These are phyloP conservation scores for Aphanomyces cochlioides DNA, from an alignment of 352 stramenopile genomes.

Conservation along the genomic window DNA sequence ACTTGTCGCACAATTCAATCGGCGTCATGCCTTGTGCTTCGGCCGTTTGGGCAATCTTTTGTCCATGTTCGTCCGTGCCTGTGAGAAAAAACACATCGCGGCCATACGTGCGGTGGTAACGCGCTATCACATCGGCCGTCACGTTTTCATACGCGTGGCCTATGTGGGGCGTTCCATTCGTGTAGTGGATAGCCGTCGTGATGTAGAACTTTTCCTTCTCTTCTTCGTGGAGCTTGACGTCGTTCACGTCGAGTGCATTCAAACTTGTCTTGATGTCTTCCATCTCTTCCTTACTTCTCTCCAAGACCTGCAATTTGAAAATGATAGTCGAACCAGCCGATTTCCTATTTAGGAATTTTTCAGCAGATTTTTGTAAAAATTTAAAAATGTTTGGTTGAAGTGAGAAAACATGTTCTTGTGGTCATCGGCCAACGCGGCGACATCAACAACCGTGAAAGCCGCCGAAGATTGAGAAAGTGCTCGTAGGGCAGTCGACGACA, in stretches of 20 bases:
- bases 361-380: no score
- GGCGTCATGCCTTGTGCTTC: constrained; percentile 87
- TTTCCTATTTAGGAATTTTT: no score
- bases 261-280: not conserved
- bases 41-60: constrained; percentile 98
- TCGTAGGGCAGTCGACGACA: no score
- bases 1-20: constrained; percentile 96
- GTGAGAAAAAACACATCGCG: constrained; percentile 84
- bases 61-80: constrained; percentile 97
- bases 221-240: not conserved
- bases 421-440: no score
- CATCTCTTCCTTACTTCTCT: not conserved
- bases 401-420: no score
- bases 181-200: constrained; percentile 99
- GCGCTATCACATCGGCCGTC: constrained; percentile 94
- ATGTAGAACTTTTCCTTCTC: constrained; percentile 92
- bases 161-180: constrained; percentile 96
- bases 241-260: not conserved
- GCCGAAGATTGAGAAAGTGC: no score
- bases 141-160: constrained; percentile 98
- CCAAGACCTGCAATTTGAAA: no score
- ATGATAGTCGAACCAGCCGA: no score
- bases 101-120: constrained; percentile 91
- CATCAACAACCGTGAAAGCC: no score
- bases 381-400: no score